phyloP scores from a whole-genome alignment of 1,139 yeast genomes.

The Zhuliangozyma parablackwelliae region DNA sequence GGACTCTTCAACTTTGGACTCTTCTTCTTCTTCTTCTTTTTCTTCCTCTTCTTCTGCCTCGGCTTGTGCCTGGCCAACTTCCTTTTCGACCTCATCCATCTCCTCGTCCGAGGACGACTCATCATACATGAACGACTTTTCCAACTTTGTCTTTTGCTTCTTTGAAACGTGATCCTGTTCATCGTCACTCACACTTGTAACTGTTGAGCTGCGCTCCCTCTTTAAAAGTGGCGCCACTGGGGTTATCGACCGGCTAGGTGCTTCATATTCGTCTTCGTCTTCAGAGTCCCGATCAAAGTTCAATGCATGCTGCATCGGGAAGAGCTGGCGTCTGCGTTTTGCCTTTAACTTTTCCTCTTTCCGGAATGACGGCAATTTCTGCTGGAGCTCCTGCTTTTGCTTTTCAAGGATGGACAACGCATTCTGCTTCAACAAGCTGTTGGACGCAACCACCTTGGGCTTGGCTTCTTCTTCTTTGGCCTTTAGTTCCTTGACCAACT shows the following conservation, averaged over 20 bases:
- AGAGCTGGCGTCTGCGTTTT: conserved; percentile 22
- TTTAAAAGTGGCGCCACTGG: conserved; percentile 28
- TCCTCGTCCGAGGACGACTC: conserved; percentile 33
- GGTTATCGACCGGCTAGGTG: conserved; percentile 37
- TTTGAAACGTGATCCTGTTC: conserved; percentile 8
- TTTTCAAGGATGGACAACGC: conserved; percentile 28
- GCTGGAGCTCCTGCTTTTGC: conserved; percentile 16
- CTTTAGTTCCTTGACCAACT: conserved; percentile 42
- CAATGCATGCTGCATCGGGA: conserved; percentile 73
- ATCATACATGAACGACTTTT: conserved; percentile 21
- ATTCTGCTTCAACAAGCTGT: conserved; percentile 17
- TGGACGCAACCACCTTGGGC: conserved; percentile 14
- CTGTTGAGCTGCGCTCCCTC: conserved; percentile 27
- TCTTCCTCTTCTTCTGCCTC: conserved; percentile 5
- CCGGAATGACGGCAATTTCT: conserved; percentile 45
- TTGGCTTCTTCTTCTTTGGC: conserved; percentile 31
- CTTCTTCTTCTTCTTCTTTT: conserved; percentile 5
- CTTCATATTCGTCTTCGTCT: conserved; percentile 35
- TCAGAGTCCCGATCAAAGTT: conserved; percentile 48
- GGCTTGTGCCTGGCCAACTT: conserved; percentile 2
- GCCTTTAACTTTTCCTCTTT: conserved; percentile 25
- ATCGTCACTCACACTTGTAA: conserved; percentile 30
- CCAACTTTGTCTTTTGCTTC: conserved; percentile 13
- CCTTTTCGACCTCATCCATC: conserved; percentile 12
- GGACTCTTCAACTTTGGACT: conserved; percentile 6